Conservation (phyloP, 2,329 filamentous ascomycete species). For the Cercospora sojina region DNA sequence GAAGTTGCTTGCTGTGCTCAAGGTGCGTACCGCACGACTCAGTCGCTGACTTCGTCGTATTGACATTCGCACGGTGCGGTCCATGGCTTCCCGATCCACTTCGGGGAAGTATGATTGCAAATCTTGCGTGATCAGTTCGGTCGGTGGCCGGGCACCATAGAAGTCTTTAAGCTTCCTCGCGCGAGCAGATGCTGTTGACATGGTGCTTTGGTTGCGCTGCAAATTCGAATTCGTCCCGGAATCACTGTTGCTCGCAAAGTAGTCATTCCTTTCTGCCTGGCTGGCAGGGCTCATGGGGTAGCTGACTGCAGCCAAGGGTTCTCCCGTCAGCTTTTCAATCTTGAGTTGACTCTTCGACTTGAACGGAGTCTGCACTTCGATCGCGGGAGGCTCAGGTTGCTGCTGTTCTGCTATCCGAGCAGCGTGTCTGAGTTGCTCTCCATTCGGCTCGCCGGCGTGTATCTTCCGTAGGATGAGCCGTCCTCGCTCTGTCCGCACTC, state of each 20-base stretch:
- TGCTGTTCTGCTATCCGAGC: slow-evolving; percentile 89
- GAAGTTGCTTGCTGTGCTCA: slow-evolving; percentile 90
- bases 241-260: slow-evolving; percentile 42
- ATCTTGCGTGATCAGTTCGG: slow-evolving; percentile 95
- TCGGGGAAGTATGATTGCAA: slow-evolving; percentile 96
- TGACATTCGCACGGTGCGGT: slow-evolving; percentile 89
- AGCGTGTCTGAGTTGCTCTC: slow-evolving; percentile 80
- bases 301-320: slow-evolving; percentile 80
- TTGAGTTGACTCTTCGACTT: slow-evolving; percentile 82
- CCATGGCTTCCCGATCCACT: slow-evolving; percentile 89
- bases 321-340: slow-evolving; percentile 83
- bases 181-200: slow-evolving; percentile 42
- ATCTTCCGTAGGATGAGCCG: slow-evolving; percentile 88
- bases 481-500: slow-evolving; percentile 80
- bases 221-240: slow-evolving; percentile 22
- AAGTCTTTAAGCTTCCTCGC: slow-evolving; percentile 69
- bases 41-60: slow-evolving; percentile 85
- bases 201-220: slow-evolving; percentile 35
- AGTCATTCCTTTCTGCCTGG: slow-evolving; percentile 62
- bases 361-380: slow-evolving; percentile 54
- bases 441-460: slow-evolving; percentile 85
- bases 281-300: slow-evolving; percentile 84
- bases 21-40: slow-evolving; percentile 86
- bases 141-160: slow-evolving; percentile 87
- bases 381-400: slow-evolving; percentile 54